phyloP scores from a whole-genome alignment of 1,284 basidiomycete genomes.

The Malassezia sympodialis region DNA sequence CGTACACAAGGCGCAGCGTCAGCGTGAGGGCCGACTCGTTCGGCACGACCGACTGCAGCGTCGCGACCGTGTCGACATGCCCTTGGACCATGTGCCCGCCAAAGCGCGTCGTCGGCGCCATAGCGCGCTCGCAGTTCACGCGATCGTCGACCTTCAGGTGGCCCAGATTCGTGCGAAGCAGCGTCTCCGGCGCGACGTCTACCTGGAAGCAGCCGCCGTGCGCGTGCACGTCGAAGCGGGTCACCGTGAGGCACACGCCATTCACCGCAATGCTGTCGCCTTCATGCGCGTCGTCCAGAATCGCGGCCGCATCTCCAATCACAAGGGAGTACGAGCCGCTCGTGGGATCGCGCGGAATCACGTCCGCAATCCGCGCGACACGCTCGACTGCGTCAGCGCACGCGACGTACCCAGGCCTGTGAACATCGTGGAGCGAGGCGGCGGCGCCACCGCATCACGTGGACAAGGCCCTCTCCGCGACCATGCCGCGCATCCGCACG shows the following conservation, averaged over 20 bases:
- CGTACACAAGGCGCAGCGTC: constrained; percentile 58
- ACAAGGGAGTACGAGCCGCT: constrained; percentile 67
- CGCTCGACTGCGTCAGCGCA: constrained; percentile 54
- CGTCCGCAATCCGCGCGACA: constrained; percentile 61
- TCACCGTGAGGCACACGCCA: constrained; percentile 73
- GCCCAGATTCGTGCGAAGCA: constrained; percentile 72
- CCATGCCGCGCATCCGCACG: constrained; percentile 91
- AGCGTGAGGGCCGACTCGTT: constrained; percentile 79
- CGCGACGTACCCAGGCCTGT: constrained; percentile 30
- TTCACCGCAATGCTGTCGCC: constrained; percentile 91
- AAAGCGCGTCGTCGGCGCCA: constrained; percentile 78
- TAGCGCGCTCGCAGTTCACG: constrained; percentile 91
- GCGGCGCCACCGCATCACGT: neutral
- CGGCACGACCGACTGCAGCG: constrained; percentile 52
- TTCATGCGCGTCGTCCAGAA: constrained; percentile 80
- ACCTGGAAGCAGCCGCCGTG: constrained; percentile 61
- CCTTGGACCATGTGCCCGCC: constrained; percentile 91
- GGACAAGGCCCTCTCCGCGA: neutral
- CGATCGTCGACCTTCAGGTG: constrained; percentile 65
- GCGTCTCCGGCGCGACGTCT: constrained; percentile 92
- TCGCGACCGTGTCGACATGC: constrained; percentile 68
- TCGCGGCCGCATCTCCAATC: constrained; percentile 62
- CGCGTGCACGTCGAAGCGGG: constrained; percentile 55
- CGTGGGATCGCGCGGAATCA: constrained; percentile 53
- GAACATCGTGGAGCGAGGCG: constrained; percentile 24